Evolutionary conservation across 2,329 filamentous ascomycete species (phyloP).

Genomic region (Bipolaris bicolor): DNA sequence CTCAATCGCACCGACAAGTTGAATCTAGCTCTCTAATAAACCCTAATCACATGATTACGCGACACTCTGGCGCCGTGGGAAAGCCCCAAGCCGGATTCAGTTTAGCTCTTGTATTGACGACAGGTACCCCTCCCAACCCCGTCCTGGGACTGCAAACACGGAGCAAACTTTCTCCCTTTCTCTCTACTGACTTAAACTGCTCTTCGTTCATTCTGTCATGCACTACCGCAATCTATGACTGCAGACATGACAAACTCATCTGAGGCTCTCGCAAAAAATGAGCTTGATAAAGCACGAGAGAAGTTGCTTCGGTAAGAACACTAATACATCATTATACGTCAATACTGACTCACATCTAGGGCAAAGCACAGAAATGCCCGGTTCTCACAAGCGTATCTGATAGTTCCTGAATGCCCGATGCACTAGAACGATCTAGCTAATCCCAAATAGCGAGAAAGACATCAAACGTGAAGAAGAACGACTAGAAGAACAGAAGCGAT

Average conservation of each 20-base stretch:
- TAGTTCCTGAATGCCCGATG: neutral
- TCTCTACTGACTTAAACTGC: neutral
- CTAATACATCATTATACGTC: neutral
- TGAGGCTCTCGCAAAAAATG: neutral
- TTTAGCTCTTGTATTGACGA: slow-evolving; percentile 30
- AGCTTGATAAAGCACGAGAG: neutral
- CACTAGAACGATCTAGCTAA: neutral
- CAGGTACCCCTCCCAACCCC: neutral
- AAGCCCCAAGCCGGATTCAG: neutral
- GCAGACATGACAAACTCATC: neutral
- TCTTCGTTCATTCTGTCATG: neutral
- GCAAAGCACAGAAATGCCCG: neutral
- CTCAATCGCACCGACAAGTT: too few relatives aligned
- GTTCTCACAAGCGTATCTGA: neutral
- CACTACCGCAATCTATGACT: too few relatives aligned
- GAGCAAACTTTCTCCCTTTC: neutral
- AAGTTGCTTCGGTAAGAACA: neutral
- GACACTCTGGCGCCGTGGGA: neutral
- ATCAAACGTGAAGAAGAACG: neutral
- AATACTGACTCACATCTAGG: neutral
- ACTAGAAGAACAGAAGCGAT: neutral
- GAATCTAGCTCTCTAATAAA: too few relatives aligned
- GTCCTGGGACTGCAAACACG: neutral
- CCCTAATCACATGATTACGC: neutral
- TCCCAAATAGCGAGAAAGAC: neutral